Evolutionary conservation across 129 eudicot genomes (phyloP), one percentile per base, ranked within the genome.

Genomic region (Flaveria ramosissima): DNA sequence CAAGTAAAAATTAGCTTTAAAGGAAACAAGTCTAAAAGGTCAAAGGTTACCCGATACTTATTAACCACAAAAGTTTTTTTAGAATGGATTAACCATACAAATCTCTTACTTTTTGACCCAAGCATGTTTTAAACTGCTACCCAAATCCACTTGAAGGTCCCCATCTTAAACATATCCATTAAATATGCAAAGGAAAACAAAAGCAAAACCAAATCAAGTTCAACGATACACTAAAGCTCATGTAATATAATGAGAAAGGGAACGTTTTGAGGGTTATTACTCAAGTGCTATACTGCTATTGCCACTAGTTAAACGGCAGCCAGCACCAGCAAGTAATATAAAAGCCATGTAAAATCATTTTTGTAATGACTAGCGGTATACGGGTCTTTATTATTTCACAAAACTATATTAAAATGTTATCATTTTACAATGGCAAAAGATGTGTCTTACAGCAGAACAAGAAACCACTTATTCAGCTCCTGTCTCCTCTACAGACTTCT

Each of bases 401-500:
- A 64, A 27, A 64, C 64, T 15, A 7, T 11, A 21, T 45, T 46
- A 27, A 32, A 23, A n/a, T 15, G 52, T 59, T 64, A 72, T 45
- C 61, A 68, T 32, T 55, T 24, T 63, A 80, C 75, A 48, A 11
- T 10, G 46, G 59, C 21, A 47, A 73, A 60, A 57, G 68, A 46
- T 42, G 47, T 4, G 53, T 50, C 41, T 71, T 9, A 41, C 55
- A 36, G 41, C 72, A 64, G 50, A 71, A 57, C 41, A 47, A 56
- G 14, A 30, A 26, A 65, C 2, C 16, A 7, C 51, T 83, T 83
- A 84, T 50, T 88, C 96, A 65, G 88, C 83, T 56, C 81, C 89
- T 71, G 91, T 78, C 68, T 88, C 92, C 82, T 88, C 93, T 6
- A 65, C 97, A 32, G 93, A 85, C 75, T 91, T 91, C 88, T 88